Conservation (phyloP, 2,329 filamentous ascomycete genomes). For the Metarhizium rileyi region DNA sequence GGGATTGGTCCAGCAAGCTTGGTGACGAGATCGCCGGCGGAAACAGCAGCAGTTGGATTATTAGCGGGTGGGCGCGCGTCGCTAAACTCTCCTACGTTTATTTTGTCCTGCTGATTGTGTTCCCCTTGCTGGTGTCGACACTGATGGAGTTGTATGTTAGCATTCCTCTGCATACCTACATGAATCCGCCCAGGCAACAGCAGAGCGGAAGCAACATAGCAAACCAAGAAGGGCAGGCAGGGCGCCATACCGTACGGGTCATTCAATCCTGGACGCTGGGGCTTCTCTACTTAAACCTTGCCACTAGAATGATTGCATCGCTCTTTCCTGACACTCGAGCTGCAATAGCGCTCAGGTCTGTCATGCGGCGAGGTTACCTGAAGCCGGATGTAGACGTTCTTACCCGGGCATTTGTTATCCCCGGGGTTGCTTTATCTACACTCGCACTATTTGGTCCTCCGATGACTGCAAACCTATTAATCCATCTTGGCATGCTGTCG, state of each 20-base stretch:
- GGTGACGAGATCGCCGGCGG: constrained; percentile 14
- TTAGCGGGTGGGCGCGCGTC: constrained; percentile 21
- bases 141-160: constrained; percentile 83
- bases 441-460: constrained; percentile 58
- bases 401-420: constrained; percentile 80
- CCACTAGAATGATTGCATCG: constrained; percentile 56
- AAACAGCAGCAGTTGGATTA: constrained; percentile 15
- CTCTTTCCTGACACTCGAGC: constrained; percentile 61
- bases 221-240: constrained; percentile 12
- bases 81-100: constrained; percentile 62
- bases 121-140: constrained; percentile 71
- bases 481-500: constrained; percentile 15
- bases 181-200: constrained; percentile 33
- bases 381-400: constrained; percentile 70
- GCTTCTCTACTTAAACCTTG: constrained; percentile 79
- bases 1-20: constrained; percentile 18
- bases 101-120: constrained; percentile 61
- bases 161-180: constrained; percentile 76
- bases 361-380: constrained; percentile 66
- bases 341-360: constrained; percentile 62
- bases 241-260: constrained; percentile 65
- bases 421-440: constrained; percentile 51
- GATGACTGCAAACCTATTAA: constrained; percentile 34
- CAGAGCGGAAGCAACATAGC: constrained; percentile 15
- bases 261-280: constrained; percentile 93